Conservation (phyloP, 1,284 basidiomycete genomes). For the Lignosus rhinocerotis region DNA sequence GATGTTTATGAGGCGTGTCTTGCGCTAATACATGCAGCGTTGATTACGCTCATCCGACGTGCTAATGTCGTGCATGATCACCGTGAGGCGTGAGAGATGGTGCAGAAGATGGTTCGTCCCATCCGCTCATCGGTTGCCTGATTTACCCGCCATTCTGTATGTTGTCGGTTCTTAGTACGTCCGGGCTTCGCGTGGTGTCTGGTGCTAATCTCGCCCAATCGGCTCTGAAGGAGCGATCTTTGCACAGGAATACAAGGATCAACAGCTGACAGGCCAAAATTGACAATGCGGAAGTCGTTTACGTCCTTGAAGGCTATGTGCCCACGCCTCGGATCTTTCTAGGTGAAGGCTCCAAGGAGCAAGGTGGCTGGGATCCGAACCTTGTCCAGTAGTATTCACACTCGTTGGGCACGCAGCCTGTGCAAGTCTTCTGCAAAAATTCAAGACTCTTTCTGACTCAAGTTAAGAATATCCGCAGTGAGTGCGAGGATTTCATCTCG, state of each 20-base stretch:
- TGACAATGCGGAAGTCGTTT: constrained; percentile 9
- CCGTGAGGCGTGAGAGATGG: not conserved
- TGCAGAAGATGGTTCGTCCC: not conserved
- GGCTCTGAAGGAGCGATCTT: constrained; percentile 12
- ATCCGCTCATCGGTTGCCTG: not conserved
- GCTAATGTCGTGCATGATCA: not conserved
- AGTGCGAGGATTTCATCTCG: not conserved
- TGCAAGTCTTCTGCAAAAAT: constrained; percentile 13
- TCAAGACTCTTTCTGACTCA: not conserved
- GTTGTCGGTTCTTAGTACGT: constrained; percentile 14
- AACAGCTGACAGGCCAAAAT: constrained; percentile 13
- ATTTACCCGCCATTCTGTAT: constrained; percentile 14
- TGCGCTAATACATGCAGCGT: constrained; percentile 1
- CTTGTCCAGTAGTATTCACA: constrained; percentile 4
- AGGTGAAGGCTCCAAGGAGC: constrained; percentile 7
- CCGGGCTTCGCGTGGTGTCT: constrained; percentile 20
- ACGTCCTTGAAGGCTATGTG: constrained; percentile 9
- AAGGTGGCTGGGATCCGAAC: no score
- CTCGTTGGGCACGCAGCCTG: constrained; percentile 7
- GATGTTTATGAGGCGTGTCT: not conserved
- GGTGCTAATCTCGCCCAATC: constrained; percentile 19
- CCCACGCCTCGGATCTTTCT: constrained; percentile 3
- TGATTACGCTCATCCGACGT: not conserved
- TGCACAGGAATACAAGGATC: constrained; percentile 10
- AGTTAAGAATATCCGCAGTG: constrained; percentile 7